phyloP scores from a whole-genome alignment of 129 eudicot species.

The Flaveria linearis region DNA sequence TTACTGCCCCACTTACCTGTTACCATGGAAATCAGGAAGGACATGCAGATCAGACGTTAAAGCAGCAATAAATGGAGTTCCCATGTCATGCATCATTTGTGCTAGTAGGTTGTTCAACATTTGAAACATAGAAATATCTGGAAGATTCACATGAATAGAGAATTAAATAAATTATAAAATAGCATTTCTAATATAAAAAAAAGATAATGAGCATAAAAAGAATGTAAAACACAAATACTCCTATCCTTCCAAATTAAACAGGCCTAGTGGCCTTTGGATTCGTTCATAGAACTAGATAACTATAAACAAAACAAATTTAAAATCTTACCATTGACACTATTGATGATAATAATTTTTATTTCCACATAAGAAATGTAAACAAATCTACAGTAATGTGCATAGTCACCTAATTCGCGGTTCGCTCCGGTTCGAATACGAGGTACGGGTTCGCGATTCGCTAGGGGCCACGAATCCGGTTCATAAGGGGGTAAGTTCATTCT shows the following conservation, averaged over 20 bases:
- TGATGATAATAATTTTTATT: not conserved
- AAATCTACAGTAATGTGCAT: not conserved
- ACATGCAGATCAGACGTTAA: slow-evolving; percentile 79
- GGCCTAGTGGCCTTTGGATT: not conserved
- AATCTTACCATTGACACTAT: not conserved
- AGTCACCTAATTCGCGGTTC: too few species aligned
- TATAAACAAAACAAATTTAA: not conserved
- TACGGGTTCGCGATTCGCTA: too few species aligned
- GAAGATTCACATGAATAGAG: slow-evolving; percentile 6
- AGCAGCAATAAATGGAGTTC: slow-evolving; percentile 74
- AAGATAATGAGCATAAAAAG: not conserved
- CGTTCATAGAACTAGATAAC: not conserved
- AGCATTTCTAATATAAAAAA: not conserved
- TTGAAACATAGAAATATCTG: slow-evolving; percentile 79
- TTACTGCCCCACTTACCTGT: slow-evolving; percentile 57
- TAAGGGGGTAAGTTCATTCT: too few species aligned
- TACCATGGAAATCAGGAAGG: slow-evolving; percentile 98
- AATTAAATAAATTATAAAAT: slow-evolving; percentile 9
- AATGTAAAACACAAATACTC: not conserved
- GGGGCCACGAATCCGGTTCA: too few species aligned
- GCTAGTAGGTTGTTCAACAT: slow-evolving; percentile 75
- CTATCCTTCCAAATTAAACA: not conserved
- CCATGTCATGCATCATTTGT: slow-evolving; percentile 52
- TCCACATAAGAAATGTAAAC: not conserved
- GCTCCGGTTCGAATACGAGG: too few species aligned